These are phyloP conservation scores for Schizochytrium sp. DNA, from an alignment of 108 stramenopile species.

Conservation along the genomic window DNA sequence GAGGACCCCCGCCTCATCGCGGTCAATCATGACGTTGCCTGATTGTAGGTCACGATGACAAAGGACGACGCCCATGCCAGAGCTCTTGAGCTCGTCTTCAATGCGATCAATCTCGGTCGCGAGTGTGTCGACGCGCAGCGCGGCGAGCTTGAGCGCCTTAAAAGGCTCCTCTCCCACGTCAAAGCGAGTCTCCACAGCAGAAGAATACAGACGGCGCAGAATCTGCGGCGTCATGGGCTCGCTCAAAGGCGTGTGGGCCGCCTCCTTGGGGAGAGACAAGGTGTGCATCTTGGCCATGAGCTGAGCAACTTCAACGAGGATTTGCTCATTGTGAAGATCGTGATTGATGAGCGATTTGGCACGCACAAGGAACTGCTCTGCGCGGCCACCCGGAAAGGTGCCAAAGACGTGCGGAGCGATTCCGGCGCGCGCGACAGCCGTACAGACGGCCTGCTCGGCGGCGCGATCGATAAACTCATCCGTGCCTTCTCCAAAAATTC, in stretches of 20 bases:
- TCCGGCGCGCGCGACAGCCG: not conserved
- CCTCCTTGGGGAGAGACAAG: not conserved
- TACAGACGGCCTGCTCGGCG: not conserved
- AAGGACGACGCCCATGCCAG: not conserved
- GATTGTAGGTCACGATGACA: constrained; percentile 3
- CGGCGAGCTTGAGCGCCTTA: not conserved
- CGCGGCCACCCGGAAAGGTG: not conserved
- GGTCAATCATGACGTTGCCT: not conserved
- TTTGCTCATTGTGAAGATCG: not conserved
- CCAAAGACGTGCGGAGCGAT: not conserved
- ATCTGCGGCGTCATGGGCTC: not conserved
- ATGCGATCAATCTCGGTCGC: not conserved
- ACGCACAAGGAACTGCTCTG: not conserved
- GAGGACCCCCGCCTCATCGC: not conserved
- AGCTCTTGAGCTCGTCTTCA: not conserved
- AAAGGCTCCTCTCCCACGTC: not conserved
- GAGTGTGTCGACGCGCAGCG: not conserved
- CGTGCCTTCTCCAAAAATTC: not conserved
- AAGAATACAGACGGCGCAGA: not conserved
- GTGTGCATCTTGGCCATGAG: constrained; percentile 13
- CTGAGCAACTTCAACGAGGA: not conserved
- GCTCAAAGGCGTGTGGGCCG: not conserved
- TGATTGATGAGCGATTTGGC: not conserved
- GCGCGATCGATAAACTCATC: constrained; percentile 16
- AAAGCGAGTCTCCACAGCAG: not conserved